Percentiles rank a stretch among this genome's conserved stretches.
Evolutionary conservation across 2,329 filamentous ascomycete species (phyloP).

Genomic region (Diaporthe sp.): DNA sequence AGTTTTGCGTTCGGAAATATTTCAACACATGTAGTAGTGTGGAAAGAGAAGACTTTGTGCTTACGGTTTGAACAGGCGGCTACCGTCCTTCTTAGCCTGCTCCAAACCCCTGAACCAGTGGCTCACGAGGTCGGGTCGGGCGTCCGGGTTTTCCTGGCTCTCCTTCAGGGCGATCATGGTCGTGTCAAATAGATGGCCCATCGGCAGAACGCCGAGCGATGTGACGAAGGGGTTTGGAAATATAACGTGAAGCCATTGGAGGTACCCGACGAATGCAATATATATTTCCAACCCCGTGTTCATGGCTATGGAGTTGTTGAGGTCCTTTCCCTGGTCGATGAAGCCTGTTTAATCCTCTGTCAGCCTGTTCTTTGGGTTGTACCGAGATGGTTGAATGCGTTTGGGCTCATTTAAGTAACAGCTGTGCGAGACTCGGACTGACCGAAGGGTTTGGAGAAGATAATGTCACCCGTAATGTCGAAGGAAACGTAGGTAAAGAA

Average conservation of each 20-base stretch:
- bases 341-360: conserved; percentile 38
- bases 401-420: not conserved
- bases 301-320: conserved; percentile 44
- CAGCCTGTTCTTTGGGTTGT: too few species aligned
- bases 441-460: conserved; percentile 44
- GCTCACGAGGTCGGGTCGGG: conserved; percentile 39
- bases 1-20: not conserved
- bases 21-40: not conserved
- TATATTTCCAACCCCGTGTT: conserved; percentile 37
- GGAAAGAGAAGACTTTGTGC: not conserved
- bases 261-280: conserved; percentile 40
- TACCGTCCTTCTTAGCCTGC: conserved; percentile 37
- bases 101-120: conserved; percentile 41
- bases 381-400: not conserved
- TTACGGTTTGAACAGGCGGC: conserved; percentile 14
- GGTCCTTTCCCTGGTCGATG: conserved; percentile 43
- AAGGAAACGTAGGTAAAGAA: conserved; percentile 43
- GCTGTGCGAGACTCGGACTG: not conserved
- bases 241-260: conserved; percentile 40
- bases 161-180: conserved; percentile 39
- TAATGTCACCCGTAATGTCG: conserved; percentile 46
- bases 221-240: conserved; percentile 44
- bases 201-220: conserved; percentile 41
- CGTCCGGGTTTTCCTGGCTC: conserved; percentile 39
- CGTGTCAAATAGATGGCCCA: conserved; percentile 42